Conservation (phyloP, 352 stramenopile genomes). For the Pythium dissimile region DNA sequence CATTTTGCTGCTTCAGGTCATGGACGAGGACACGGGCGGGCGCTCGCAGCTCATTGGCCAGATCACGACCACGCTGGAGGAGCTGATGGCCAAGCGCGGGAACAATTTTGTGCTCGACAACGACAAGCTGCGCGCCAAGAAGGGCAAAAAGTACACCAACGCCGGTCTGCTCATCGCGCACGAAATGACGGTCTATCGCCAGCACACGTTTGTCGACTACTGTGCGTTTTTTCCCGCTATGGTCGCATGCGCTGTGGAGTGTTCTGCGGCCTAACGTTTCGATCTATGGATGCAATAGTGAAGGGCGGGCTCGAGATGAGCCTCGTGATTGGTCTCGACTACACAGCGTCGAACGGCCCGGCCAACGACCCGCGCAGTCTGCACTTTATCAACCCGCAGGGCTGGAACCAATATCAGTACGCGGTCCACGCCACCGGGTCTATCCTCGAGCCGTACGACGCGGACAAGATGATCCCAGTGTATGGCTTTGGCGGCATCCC, state of each 20-base stretch:
- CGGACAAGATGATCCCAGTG: conserved; percentile 68
- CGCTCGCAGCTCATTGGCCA: conserved; percentile 71
- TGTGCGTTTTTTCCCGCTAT: conserved; percentile 27
- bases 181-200: conserved; percentile 38
- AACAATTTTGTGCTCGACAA: conserved; percentile 58
- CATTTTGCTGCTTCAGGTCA: conserved; percentile 70
- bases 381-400: conserved; percentile 60
- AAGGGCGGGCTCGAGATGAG: conserved; percentile 87
- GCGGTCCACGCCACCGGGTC: conserved; percentile 55
- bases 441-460: conserved; percentile 71
- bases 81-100: conserved; percentile 51
- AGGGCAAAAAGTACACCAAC: conserved; percentile 72
- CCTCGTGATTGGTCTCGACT: conserved; percentile 70
- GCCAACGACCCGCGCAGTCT: conserved; percentile 52
- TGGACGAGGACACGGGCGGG: conserved; percentile 72
- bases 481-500: conserved; percentile 85
- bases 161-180: conserved; percentile 39
- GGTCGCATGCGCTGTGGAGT: background rate
- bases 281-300: conserved; percentile 36
- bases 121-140: conserved; percentile 51
- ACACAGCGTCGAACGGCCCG: conserved; percentile 67
- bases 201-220: conserved; percentile 59
- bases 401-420: conserved; percentile 77
- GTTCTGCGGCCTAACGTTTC: background rate
- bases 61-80: conserved; percentile 49